These are phyloP conservation scores for Cladosporium sp. DNA, from an alignment of 2,329 filamentous ascomycete species.

Conservation along the genomic window DNA sequence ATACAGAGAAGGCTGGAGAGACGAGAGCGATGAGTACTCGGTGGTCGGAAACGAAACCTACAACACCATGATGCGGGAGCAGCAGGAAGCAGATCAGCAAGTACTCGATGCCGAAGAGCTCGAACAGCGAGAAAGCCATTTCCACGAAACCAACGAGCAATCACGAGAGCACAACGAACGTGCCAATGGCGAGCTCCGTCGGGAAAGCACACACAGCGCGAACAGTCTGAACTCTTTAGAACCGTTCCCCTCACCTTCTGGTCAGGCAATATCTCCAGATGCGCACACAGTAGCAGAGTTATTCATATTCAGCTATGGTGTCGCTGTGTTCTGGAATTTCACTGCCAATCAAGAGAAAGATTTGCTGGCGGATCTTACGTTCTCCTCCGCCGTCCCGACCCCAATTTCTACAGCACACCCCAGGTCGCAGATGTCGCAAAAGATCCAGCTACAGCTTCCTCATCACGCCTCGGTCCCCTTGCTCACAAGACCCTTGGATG, in stretches of 20 bases:
- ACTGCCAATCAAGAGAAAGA: slow-evolving; percentile 95
- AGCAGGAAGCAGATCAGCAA: slow-evolving; percentile 21
- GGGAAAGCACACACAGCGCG: slow-evolving; percentile 37
- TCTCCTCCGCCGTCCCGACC: slow-evolving; percentile 55
- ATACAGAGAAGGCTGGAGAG: slow-evolving; percentile 89
- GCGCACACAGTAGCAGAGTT: slow-evolving; percentile 86
- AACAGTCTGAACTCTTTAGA: slow-evolving; percentile 31
- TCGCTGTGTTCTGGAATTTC: slow-evolving; percentile 99
- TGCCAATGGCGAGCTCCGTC: slow-evolving; percentile 21
- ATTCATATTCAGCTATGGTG: slow-evolving; percentile 96
- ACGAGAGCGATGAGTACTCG: slow-evolving; percentile 69
- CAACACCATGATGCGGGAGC: slow-evolving; percentile 23
- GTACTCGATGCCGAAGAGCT: slow-evolving; percentile 20
- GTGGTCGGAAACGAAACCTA: slow-evolving; percentile 33
- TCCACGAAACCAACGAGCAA: slow-evolving; percentile 20
- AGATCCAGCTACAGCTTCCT: slow-evolving; percentile 22
- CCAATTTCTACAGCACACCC: slow-evolving; percentile 1
- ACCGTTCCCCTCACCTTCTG: slow-evolving; percentile 49
- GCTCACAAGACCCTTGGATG: slow-evolving; percentile 75
- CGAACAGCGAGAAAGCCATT: slow-evolving; percentile 18
- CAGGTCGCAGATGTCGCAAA: slow-evolving; percentile 29
- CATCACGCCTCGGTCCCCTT: slow-evolving; percentile 58
- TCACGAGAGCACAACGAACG: slow-evolving; percentile 11
- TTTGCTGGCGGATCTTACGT: slow-evolving; percentile 90
- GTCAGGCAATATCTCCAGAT: slow-evolving; percentile 63